Percentiles rank a stretch among this genome's conserved stretches.
These are phyloP conservation scores for Diplotaxis tenuifolia DNA, from an alignment of 345 rosid species.

Conservation along the genomic window DNA sequence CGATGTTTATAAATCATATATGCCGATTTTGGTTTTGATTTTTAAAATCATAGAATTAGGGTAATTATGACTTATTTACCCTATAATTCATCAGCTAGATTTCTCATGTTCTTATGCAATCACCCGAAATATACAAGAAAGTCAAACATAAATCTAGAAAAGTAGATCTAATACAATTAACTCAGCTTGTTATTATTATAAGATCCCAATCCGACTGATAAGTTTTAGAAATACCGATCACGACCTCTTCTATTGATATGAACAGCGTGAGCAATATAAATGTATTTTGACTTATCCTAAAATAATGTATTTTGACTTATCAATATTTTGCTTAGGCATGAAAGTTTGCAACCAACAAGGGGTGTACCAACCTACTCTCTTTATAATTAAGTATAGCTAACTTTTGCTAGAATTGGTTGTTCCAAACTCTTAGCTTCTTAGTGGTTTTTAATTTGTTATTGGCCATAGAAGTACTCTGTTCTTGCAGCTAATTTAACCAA, in stretches of 20 bases:
- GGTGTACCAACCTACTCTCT: no score
- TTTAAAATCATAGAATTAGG: no score
- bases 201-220: background rate
- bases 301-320: background rate
- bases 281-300: background rate
- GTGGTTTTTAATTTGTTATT: no score
- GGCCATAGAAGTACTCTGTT: no score
- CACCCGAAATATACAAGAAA: background rate
- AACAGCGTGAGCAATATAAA: background rate
- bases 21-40: constrained; percentile 8
- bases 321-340: background rate
- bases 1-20: constrained; percentile 16
- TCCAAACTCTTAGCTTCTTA: no score
- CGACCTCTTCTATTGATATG: background rate
- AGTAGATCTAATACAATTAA: background rate
- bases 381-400: no score
- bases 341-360: background rate
- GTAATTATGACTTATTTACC: background rate
- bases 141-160: background rate
- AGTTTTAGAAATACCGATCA: background rate
- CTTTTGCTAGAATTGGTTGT: no score
- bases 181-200: no score
- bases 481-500: no score
- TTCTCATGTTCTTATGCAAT: background rate
- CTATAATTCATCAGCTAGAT: background rate